phyloP scores from a whole-genome alignment of 805 yeast species.

The Starmerella ratchasimensis region DNA sequence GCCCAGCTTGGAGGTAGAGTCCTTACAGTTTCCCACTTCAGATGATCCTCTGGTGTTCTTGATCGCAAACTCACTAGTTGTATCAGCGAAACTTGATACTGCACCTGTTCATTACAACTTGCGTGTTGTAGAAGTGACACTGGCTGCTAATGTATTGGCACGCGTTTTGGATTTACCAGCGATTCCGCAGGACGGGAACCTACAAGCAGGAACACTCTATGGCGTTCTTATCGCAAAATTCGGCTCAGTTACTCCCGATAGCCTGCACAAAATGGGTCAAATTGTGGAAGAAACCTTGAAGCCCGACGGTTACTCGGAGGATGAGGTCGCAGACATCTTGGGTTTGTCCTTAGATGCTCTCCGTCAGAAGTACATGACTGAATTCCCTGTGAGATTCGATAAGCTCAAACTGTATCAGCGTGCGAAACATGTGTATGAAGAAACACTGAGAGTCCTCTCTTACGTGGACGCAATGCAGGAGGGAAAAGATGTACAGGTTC shows the following conservation, averaged over 20 bases:
- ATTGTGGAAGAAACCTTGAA: constrained; percentile 33
- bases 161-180: constrained; percentile 30
- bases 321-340: constrained; percentile 34
- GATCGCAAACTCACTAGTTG: constrained; percentile 49
- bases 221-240: constrained; percentile 47
- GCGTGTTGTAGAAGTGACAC: constrained; percentile 56
- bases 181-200: constrained; percentile 37
- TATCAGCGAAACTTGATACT: constrained; percentile 53
- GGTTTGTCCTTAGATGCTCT: constrained; percentile 34
- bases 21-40: constrained; percentile 40
- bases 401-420: constrained; percentile 43
- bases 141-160: constrained; percentile 52
- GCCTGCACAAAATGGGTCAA: constrained; percentile 32
- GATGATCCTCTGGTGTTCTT: constrained; percentile 38
- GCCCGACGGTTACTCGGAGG: constrained; percentile 37
- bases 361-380: constrained; percentile 33
- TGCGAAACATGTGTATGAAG: constrained; percentile 49
- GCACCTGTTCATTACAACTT: constrained; percentile 58
- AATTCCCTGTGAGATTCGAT: constrained; percentile 46
- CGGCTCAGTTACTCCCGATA: constrained; percentile 27
- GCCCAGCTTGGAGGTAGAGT: constrained; percentile 42
- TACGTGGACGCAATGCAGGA: constrained; percentile 32
- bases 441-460: constrained; percentile 44
- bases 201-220: constrained; percentile 45
- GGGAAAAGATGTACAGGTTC: constrained; percentile 28